Evolutionary conservation across 2,329 filamentous ascomycete genomes (phyloP), one percentile per base, ranked within the genome.

Genomic region (Aureobasidium sp.): DNA sequence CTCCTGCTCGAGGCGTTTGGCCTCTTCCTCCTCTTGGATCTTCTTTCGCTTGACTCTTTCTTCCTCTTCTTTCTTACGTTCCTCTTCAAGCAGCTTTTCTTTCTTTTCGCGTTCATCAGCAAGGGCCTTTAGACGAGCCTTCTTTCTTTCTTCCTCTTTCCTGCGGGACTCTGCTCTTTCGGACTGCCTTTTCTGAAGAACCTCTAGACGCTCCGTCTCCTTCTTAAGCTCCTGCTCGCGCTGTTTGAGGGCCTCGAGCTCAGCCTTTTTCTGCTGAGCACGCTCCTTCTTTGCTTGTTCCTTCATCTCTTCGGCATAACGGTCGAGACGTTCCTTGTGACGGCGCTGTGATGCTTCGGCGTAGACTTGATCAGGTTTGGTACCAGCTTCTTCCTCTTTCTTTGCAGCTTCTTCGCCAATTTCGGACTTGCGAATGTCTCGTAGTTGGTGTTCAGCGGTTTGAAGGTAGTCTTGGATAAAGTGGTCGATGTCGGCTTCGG

Each of bases 311-410:
- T 90, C 87, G 54, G 90, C 86, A 64, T 89, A 84, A 13, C 89
- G 81, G 40, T 84, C 85, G 68, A 90, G 88, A 15, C 92, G 87
- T 64, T 90, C 87, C 11, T 84, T 82, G 40, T 87, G 82, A 58
- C 89, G 87, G 9, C 81, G 82, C 13, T 87, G 85, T 2, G 90
- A 90, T 67, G 93, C 91, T 54, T 85, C 85, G 1, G 87, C 89
- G 76, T 94, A 95, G 56, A 91, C 89, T 64, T 90, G 88, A 70
- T 95, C 92, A 1, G 89, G 92, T 77, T 93, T 94, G 55, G 87
- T 83, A 23, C 93, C 93, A 62, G 87, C 88, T 13, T 80, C 70
- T 48, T 87, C 81, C 75, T 95, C 93, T 25, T 88, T 86, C 33
- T 85, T 85, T 4, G 92, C 92, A 2, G 85, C 87, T 65, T 92